Conservation (phyloP, 495 filamentous ascomycete species). For the Penicillium diatomitis region DNA sequence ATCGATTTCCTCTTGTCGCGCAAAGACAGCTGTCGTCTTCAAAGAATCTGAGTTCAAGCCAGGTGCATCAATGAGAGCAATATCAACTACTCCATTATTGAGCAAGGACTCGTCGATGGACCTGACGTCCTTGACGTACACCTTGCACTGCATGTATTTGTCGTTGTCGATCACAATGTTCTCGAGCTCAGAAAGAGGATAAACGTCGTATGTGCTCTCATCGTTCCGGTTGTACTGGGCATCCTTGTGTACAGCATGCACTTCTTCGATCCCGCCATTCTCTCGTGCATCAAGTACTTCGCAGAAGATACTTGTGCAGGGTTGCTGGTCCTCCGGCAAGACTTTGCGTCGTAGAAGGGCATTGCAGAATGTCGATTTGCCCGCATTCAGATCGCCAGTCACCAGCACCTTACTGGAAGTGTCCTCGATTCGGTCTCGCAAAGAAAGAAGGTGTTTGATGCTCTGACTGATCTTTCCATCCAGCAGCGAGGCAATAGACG, state of each 20-base stretch:
- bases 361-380: constrained; percentile 98
- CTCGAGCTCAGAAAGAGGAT: constrained; percentile 64
- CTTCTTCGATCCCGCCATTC: constrained; percentile 85
- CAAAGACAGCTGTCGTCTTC: constrained; percentile 95
- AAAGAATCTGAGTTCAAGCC: constrained; percentile 91
- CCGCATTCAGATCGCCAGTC: constrained; percentile 95
- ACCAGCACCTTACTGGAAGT: constrained; percentile 95
- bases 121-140: constrained; percentile 89
- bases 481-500: constrained; percentile 76
- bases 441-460: constrained; percentile 75
- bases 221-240: constrained; percentile 75
- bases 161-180: constrained; percentile 81
- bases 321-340: constrained; percentile 92
- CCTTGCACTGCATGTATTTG: constrained; percentile 87
- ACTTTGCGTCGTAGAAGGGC: constrained; percentile 86
- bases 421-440: constrained; percentile 93
- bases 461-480: constrained; percentile 92
- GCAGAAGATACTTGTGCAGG: constrained; percentile 98
- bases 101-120: constrained; percentile 87
- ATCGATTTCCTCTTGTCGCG: constrained; percentile 95
- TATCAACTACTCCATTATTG: constrained; percentile 96
- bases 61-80: constrained; percentile 93
- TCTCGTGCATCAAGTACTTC: constrained; percentile 89
- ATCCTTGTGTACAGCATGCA: constrained; percentile 86
- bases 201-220: constrained; percentile 88